These are phyloP conservation scores for Hypholoma sublateritium DNA, from an alignment of 768 basidiomycete species.

Conservation along the genomic window DNA sequence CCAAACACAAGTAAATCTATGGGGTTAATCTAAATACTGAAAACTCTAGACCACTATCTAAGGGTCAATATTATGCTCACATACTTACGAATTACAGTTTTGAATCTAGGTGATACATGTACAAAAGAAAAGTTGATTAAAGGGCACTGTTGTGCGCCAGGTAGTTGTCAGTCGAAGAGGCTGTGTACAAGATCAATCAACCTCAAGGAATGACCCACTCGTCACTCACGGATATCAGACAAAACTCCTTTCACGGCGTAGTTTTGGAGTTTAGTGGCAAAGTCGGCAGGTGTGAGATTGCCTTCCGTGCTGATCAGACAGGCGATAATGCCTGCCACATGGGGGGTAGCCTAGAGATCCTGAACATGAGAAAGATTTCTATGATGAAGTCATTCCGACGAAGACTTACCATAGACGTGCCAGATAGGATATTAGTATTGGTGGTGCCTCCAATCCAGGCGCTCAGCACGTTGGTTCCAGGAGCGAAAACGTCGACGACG, in stretches of 20 bases:
- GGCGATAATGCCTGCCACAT: slow-evolving; percentile 40
- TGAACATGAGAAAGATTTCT: neutral
- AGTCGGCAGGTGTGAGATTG: slow-evolving; percentile 28
- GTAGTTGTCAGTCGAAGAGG: slow-evolving; percentile 25
- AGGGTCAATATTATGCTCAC: neutral
- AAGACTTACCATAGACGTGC: slow-evolving; percentile 27
- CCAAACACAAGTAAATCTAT: too few relatives aligned
- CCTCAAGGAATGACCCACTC: neutral
- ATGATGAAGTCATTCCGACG: too few relatives aligned
- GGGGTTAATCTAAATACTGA: too few relatives aligned
- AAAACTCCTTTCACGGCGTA: slow-evolving; percentile 28
- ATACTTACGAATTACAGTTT: neutral
- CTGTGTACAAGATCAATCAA: neutral
- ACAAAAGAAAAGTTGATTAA: neutral
- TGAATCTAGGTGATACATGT: neutral
- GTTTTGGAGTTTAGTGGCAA: slow-evolving; percentile 22
- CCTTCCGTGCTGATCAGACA: slow-evolving; percentile 33
- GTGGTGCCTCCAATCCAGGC: slow-evolving; percentile 28
- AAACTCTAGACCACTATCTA: neutral
- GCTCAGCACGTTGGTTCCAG: slow-evolving; percentile 32
- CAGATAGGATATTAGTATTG: slow-evolving; percentile 25
- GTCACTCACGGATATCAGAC: slow-evolving; percentile 26
- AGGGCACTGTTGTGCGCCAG: slow-evolving; percentile 22
- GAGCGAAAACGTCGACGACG: slow-evolving; percentile 41
- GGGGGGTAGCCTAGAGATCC: slow-evolving; percentile 33